Evolutionary conservation across 2,329 filamentous ascomycete species (phyloP).

Genomic region (Fusarium xylarioides): DNA sequence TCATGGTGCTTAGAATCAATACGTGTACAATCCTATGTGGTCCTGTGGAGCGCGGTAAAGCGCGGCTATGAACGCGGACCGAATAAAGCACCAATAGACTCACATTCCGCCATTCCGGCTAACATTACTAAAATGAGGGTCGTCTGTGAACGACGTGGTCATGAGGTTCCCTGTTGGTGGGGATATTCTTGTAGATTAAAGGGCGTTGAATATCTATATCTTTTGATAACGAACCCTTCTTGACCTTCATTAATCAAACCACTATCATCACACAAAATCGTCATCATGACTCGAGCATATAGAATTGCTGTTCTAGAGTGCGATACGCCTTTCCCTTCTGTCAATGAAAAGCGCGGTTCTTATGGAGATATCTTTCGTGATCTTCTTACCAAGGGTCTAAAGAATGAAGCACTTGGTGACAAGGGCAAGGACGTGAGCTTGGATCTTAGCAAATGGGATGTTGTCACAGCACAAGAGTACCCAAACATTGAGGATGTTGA

Average conservation of each 20-base stretch:
- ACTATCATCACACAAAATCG: too few species aligned
- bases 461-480: conserved; percentile 42
- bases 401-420: conserved; percentile 32
- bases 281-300: conserved; percentile 36
- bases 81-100: conserved; percentile 16
- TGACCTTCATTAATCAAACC: background rate
- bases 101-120: conserved; percentile 31
- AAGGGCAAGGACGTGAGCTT: conserved; percentile 34
- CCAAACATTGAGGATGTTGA: conserved; percentile 43
- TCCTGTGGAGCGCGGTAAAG: conserved; percentile 40
- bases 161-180: conserved; percentile 2
- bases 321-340: conserved; percentile 44
- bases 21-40: conserved; percentile 20
- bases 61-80: conserved; percentile 35
- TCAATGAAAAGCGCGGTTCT: conserved; percentile 39
- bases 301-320: conserved; percentile 46
- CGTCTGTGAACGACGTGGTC: background rate
- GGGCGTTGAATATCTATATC: background rate
- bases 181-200: background rate
- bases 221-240: background rate
- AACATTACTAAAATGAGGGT: conserved; percentile 10
- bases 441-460: conserved; percentile 45
- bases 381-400: conserved; percentile 39
- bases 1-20: background rate
- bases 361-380: conserved; percentile 47